Base-by-base conservation (phyloP, 2,329 filamentous ascomycete genomes). In the Stromatinia cepivora region DNA sequence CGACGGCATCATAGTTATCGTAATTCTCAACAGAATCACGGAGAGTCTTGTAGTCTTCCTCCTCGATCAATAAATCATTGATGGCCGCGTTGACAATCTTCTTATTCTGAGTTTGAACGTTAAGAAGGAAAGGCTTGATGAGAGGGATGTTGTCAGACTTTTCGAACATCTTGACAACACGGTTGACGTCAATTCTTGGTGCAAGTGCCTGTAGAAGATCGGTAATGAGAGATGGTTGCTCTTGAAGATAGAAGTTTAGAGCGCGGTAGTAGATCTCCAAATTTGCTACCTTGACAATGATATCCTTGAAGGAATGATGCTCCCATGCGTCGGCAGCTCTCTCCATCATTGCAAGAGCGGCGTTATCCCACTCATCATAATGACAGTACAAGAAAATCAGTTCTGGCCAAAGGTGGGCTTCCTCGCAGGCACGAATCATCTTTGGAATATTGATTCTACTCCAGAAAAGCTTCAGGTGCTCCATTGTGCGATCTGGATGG, bases 241-340 rank as follows among this genome's bases (percentile, higher is more conserved):
- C 93, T 82, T 98, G 93, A 53, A 99, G 88, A 81, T 98, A 98
- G 82, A 97, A 97, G 84, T 94, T 97, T 78, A 98, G 87, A 39
- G 92, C 93, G 67, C 94, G 92, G 86, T 99, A 99, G 85, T 98
- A 99, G 77, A 99, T 99, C 82, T 99, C 96, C 78, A 99, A 83
- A 82, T 99, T 99, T 77, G 94, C 92, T 74, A 97, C 94, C 87
- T 99, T 99, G 82, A 97, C 89, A 69, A 97, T 86, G 65, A 97
- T 98, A 79, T 99, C 96, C 86, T 99, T 99, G 89, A 99, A 99
- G 62, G 96, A 95, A 80, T 97, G 93, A 82, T 99, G 95, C 81
- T 99, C 96, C 95, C 95, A 99, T 1, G 95, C 94, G 84, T 98
- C 96, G 74, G 96, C 90, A 17, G 95, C 92, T 75, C 93, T 92